Evolutionary conservation across 2,329 filamentous ascomycete genomes (phyloP).

Genomic region (Colletotrichum aenigma): DNA sequence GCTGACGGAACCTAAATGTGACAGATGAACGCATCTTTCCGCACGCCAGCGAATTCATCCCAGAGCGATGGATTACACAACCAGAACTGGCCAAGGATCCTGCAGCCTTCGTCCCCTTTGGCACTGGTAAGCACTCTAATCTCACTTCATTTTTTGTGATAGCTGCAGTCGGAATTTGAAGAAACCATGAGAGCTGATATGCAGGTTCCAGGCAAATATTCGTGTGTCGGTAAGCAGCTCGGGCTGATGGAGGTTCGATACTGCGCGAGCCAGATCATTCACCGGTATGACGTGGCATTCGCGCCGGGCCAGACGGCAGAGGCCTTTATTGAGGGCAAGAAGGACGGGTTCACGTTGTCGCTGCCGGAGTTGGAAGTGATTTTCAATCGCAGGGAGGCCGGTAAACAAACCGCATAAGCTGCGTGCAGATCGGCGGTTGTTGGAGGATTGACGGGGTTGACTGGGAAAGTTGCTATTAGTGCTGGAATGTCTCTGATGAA

Average conservation of each 20-base stretch:
- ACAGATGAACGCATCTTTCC: slow-evolving; percentile 23
- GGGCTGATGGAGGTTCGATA: slow-evolving; percentile 35
- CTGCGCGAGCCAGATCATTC: slow-evolving; percentile 16
- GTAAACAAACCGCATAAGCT: background rate
- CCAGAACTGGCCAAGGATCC: slow-evolving; percentile 25
- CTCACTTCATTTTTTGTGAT: background rate
- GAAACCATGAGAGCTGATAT: background rate
- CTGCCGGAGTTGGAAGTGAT: slow-evolving; percentile 15
- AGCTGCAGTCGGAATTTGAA: background rate
- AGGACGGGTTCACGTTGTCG: slow-evolving; percentile 18
- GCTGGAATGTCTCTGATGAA: background rate
- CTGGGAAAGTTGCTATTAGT: background rate
- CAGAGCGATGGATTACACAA: slow-evolving; percentile 25
- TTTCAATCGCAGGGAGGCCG: slow-evolving; percentile 9
- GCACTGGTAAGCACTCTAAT: slow-evolving; percentile 23
- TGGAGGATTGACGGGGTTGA: background rate
- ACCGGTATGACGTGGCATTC: slow-evolving; percentile 11
- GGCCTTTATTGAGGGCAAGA: slow-evolving; percentile 4
- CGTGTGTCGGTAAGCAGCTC: slow-evolving; percentile 39
- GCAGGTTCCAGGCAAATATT: slow-evolving; percentile 28
- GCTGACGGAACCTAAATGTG: background rate
- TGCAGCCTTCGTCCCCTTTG: slow-evolving; percentile 29
- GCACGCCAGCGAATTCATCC: slow-evolving; percentile 26
- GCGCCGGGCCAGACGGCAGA: slow-evolving; percentile 1
- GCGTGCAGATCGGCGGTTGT: background rate